Evolutionary conservation across 148 eudicot genomes (phyloP), one percentile per base, ranked within the genome.

Genomic region (Chenopodium berlandieri): DNA sequence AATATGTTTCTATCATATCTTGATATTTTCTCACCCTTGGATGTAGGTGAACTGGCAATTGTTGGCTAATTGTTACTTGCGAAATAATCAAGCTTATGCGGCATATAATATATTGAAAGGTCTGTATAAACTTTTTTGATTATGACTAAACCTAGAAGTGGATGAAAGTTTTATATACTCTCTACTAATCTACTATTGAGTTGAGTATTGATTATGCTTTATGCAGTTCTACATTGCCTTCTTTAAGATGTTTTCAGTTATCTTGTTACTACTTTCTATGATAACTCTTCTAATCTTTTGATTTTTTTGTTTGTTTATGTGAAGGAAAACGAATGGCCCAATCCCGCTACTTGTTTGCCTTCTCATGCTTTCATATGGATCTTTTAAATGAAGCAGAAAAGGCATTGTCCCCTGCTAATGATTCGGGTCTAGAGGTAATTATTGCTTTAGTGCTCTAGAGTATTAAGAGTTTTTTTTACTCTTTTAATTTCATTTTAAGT

Each of bases 261-360:
- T 60, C 66, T 50, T 2, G 22, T 30, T 58, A 20, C 7, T 31
- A n/a, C 68, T 4, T 37, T 62, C 77, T 13, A 27, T 60, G 23
- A 46, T 66, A n/a, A 31, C 50, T 2, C 22, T 84, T 46, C 37
- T 78, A 32, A 60, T 68, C 79, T 76, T 48, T 13, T 48, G 40
- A 23, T 76, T 70, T 66, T 47, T 44, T 63, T 82, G 68, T 83
- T 68, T 79, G 50, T 89, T 76, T 54, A n/a, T 54, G 30, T 90
- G 87, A 84, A 96, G 99, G 99, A 76, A 86, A 92, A 71, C 92
- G 87, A 71, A 86, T 87, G 95, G 90, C 98, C 83, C 97, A 92
- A 83, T 94, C 98, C 78, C 95, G 99, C 86, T 96, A 94, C 91
- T 89, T 96, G 92, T 94, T 96, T 86, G 99, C 98, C 58, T 78